phyloP scores from a whole-genome alignment of 306 rosid genomes.

The Crotalaria pallida region DNA sequence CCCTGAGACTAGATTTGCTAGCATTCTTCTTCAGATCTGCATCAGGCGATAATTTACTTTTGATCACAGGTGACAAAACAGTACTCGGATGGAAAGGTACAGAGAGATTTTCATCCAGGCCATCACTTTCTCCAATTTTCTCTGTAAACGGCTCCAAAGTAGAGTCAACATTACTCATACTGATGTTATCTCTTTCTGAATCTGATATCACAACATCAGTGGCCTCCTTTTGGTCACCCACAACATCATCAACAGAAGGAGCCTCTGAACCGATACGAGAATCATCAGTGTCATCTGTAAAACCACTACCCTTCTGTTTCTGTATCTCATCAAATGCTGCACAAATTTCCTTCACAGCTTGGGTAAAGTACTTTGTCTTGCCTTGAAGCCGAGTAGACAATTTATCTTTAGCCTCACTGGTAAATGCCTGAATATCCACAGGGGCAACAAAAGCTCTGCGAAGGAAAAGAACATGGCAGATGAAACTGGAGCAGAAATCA shows the following conservation, averaged over 20 bases:
- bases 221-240: conserved; percentile 45
- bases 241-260: conserved; percentile 49
- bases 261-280: conserved; percentile 57
- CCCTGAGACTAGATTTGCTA: conserved; percentile 32
- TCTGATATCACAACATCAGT: conserved; percentile 31
- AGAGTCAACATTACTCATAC: conserved; percentile 34
- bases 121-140: conserved; percentile 44
- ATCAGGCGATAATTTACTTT: conserved; percentile 29
- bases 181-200: conserved; percentile 32
- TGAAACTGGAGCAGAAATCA: conserved; percentile 12
- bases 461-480: conserved; percentile 22
- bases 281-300: conserved; percentile 55
- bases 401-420: conserved; percentile 62
- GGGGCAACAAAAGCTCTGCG: conserved; percentile 97
- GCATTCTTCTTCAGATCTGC: conserved; percentile 34
- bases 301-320: conserved; percentile 52
- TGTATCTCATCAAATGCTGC: conserved; percentile 73
- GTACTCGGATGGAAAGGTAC: conserved; percentile 32
- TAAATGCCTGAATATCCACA: conserved; percentile 78
- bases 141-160: conserved; percentile 56
- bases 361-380: conserved; percentile 69
- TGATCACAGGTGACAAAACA: conserved; percentile 41
- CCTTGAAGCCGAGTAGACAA: conserved; percentile 66
- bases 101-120: conserved; percentile 41
- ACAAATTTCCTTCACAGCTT: conserved; percentile 91